Evolutionary conservation across 2,329 filamentous ascomycete species (phyloP), one percentile per base, ranked within the genome.

Genomic region (Ophiosphaerella narmari): DNA sequence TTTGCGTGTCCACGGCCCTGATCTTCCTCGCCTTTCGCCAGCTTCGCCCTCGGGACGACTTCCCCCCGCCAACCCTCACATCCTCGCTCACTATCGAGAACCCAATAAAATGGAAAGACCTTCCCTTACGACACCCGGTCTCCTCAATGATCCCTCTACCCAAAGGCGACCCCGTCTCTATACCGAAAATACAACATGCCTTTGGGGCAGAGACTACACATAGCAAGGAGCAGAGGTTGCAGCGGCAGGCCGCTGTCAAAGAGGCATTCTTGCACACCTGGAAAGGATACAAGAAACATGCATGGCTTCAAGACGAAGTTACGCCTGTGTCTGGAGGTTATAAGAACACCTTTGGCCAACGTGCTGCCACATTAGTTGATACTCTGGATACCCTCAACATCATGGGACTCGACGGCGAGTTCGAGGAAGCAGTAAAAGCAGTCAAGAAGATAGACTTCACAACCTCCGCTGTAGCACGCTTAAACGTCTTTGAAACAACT

Each of bases 321-420:
- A 63, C 68, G 23, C 81, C 81, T 9, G 70, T 83, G 2, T 74
- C 74, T 14, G 80, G 79, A 35, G 62, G 63, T n/a, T 73, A 64
- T 14, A 79, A 75, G 49, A 76, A 80, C 47, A 69, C 71, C 0
- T 82, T 82, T 58, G 80, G 80, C 8, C 78, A 79, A 21, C 84
- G 82, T 77, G 82, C 77, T 0, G 84, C 83, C 2, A 85, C 83
- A 0, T 66, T 86, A 42, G 78, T 87, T 21, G 85, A 87, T 61
- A 72, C 78, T 0, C 74, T 87, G 43, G 84, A 86, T 52, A 85
- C 83, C 0, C 77, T 87, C 2, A 82, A 79, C 76, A 86, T 87
- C 39, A 85, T 86, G 83, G 83, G 71, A 6, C 67, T 86, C 36
- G 70, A 77, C 29, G 73, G 79, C 1, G 84, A 87, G 29, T 86